Conservation (phyloP, 352 stramenopile species). For the Globisporangium rhizosaccharum region DNA sequence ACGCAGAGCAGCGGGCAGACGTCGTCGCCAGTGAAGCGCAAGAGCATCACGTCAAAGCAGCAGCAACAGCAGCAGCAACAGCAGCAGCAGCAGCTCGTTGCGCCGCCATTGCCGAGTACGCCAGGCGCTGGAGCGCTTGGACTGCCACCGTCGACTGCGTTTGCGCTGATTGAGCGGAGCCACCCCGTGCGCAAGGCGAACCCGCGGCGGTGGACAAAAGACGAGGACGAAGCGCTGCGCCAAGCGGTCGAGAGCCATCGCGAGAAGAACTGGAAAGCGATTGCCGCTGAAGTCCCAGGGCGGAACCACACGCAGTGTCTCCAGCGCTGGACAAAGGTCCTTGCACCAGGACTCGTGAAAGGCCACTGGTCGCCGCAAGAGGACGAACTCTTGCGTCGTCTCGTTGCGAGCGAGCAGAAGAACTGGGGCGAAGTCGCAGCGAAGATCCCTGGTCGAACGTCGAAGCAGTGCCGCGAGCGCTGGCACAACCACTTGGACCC, state of each 20-base stretch:
- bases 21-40: conserved; percentile 69
- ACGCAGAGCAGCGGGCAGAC: conserved; percentile 20
- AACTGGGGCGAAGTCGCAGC: conserved; percentile 87
- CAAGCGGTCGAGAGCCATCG: conserved; percentile 81
- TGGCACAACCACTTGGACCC: conserved; percentile 90
- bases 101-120: background rate
- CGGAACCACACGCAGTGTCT: conserved; percentile 90
- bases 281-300: conserved; percentile 79
- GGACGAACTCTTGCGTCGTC: conserved; percentile 67
- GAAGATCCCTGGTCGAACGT: conserved; percentile 81
- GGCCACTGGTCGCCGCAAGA: conserved; percentile 89
- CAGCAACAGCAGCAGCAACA: conserved; percentile 15
- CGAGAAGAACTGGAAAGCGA: conserved; percentile 91
- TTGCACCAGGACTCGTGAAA: conserved; percentile 84
- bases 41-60: conserved; percentile 77
- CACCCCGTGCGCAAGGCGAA: conserved; percentile 55
- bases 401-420: conserved; percentile 82
- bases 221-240: conserved; percentile 86
- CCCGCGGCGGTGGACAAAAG: conserved; percentile 78
- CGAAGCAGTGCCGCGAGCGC: conserved; percentile 88
- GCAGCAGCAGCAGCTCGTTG: conserved; percentile 9
- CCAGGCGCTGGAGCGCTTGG: conserved; percentile 4
- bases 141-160: conserved; percentile 10
- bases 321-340: conserved; percentile 89
- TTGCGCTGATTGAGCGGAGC: conserved; percentile 22